Base-by-base conservation (phyloP, 768 basidiomycete species). In the Strobilomyces echinocephalus region DNA sequence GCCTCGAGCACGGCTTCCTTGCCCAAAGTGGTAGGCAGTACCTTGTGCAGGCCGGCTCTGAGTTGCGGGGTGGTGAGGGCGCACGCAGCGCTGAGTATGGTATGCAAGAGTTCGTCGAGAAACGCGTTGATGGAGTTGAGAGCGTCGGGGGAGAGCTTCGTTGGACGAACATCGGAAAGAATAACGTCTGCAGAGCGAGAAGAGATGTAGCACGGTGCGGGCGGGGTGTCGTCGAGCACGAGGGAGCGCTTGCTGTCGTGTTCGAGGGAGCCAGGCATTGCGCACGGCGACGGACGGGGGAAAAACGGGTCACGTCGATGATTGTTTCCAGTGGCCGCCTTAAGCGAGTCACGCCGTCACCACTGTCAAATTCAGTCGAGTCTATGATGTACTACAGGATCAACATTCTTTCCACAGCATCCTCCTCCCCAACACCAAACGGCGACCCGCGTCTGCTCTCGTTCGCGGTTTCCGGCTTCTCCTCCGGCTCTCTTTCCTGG, bases 1-100 rank as follows among this genome's bases (percentile, higher is more conserved):
- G 95, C 95, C 72, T 97, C 95, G 46, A 94, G 74, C 16, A 95
- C 75, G 3, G 93, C 93, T 66, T 94, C 90, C 72, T 97, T 92
- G 45, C 93, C 95, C 42, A 97, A 77, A 47, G 83, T 77, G 6
- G 87, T 91, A 8, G 91, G 87, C 28, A 93, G 73, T 38, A 88
- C 74, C 63, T 78, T 84, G 54, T 88, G 77, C 36, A 93, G 71
- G 53, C 84, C 84, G 2, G 80, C 76, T 60, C 88, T 84, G 52
- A 95, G 76, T 55, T 81, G 82, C 54, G 91, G 82, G 8, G 90
- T 88, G 24, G 80, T 73, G 42, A 94, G 74, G 31, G 89, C 87
- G 58, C 81, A 76, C 7, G 90, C 76, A 20, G 77, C 76, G 55
- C 72, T 75, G 62, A 93, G 79, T 51, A 91, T 81, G 52, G 76